Conservation (phyloP, 148 eudicot species). For the Silene uniflora region DNA sequence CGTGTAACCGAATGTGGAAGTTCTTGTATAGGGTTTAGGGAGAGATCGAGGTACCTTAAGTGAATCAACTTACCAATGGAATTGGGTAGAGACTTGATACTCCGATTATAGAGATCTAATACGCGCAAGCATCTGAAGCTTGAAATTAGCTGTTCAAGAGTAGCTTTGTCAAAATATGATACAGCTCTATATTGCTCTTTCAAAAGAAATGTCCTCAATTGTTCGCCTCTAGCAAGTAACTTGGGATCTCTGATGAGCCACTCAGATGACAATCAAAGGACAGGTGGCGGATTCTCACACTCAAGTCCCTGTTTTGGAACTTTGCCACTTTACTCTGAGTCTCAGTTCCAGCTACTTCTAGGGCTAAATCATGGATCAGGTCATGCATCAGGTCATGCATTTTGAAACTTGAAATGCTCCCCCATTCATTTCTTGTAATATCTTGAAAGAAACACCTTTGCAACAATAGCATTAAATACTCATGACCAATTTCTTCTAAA, state of each 20-base stretch:
- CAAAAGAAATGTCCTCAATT: conserved; percentile 21
- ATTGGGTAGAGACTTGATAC: conserved; percentile 7
- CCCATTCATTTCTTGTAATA: background rate
- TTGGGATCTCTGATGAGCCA: background rate
- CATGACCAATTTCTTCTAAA: conserved; percentile 2
- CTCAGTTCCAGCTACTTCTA: conserved; percentile 14
- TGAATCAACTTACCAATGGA: conserved; percentile 24
- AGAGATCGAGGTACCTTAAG: conserved; percentile 27
- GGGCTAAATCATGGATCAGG: too few species aligned
- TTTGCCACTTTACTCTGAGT: background rate
- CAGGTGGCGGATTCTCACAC: conserved; percentile 5
- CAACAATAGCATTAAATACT: conserved; percentile 13
- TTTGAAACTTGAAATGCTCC: conserved; percentile 12
- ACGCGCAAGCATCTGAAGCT: conserved; percentile 14
- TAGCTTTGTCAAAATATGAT: background rate
- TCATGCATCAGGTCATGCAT: conserved; percentile 34
- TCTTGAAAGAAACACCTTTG: conserved; percentile 26
- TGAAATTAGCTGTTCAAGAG: background rate
- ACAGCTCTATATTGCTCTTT: background rate
- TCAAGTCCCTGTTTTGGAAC: background rate
- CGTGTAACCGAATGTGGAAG: conserved; percentile 26
- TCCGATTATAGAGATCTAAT: conserved; percentile 9
- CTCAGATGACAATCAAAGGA: background rate
- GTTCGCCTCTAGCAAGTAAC: background rate
- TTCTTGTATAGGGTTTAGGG: background rate